Percentiles rank a stretch among this genome's conserved stretches.
Conservation (phyloP, 306 rosid genomes). For the Oxytropis ochrocephala region DNA sequence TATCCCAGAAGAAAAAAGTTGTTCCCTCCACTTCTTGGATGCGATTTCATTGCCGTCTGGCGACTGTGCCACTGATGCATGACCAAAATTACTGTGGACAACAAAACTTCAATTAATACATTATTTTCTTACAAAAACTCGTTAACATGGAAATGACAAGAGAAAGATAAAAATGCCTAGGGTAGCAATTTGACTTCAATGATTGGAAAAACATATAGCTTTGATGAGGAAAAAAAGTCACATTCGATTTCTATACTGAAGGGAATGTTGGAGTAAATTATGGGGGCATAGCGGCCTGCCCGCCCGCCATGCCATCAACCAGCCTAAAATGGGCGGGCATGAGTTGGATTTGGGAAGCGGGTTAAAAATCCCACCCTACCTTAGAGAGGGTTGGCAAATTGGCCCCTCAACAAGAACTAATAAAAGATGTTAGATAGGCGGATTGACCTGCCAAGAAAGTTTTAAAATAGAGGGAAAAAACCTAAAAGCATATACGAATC, state of each 20-base stretch:
- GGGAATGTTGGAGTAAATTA: not conserved
- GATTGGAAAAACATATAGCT: not conserved
- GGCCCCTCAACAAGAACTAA: no score
- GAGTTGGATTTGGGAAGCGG: not conserved
- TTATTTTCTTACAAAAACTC: not conserved
- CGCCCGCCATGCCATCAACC: not conserved
- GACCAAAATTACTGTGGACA: slow-evolving; percentile 35
- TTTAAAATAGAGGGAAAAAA: not conserved
- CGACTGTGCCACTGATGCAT: slow-evolving; percentile 28
- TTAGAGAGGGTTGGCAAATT: no score
- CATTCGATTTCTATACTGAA: not conserved
- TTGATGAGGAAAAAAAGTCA: not conserved
- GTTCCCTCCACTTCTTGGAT: slow-evolving; percentile 11
- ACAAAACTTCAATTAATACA: not conserved
- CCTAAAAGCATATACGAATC: not conserved
- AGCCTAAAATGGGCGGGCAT: not conserved
- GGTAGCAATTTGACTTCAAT: not conserved
- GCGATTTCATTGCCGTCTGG: slow-evolving; percentile 12
- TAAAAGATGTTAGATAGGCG: not conserved
- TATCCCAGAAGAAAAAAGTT: slow-evolving; percentile 21
- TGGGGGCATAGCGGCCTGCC: not conserved
- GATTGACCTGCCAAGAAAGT: not conserved
- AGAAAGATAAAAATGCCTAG: not conserved
- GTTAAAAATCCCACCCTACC: not conserved
- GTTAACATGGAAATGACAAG: not conserved